These are phyloP conservation scores for Stagonosporopsis rhizophila DNA, from an alignment of 2,329 filamentous ascomycete genomes.

Conservation along the genomic window DNA sequence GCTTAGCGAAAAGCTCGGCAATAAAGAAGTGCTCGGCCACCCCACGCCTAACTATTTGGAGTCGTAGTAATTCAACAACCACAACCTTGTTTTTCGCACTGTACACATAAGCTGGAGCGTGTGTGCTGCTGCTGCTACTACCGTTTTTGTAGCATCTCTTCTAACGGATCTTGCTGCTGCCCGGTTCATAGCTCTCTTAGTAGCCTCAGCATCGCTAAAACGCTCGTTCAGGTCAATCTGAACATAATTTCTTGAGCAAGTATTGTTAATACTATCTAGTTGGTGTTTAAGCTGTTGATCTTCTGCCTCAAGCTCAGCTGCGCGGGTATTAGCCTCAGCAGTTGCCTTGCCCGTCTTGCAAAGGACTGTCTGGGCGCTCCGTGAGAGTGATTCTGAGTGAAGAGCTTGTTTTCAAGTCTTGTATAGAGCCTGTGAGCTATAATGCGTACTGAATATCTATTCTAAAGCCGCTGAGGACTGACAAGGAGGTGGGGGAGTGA, in stretches of 20 bases:
- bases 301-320: constrained; percentile 13
- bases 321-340: constrained; percentile 14
- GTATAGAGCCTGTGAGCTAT: background rate
- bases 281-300: constrained; percentile 21
- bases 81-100: too few species aligned
- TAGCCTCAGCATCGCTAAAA: too few species aligned
- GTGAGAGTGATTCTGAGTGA: background rate
- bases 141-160: too few species aligned
- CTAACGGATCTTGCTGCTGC: too few species aligned
- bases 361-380: constrained; percentile 2
- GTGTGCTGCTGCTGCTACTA: too few species aligned
- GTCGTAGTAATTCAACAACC: too few species aligned
- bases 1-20: too few species aligned
- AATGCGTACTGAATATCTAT: background rate
- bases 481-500: background rate
- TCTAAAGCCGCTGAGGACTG: background rate
- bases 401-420: background rate
- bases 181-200: too few species aligned
- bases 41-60: too few species aligned
- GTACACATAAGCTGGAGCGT: too few species aligned
- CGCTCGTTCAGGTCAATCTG: background rate
- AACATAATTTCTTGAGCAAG: too few species aligned
- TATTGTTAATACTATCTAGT: background rate
- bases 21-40: too few species aligned
- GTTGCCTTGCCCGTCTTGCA: constrained; percentile 20